phyloP scores from a whole-genome alignment of 208 protist genomes.

The Leishmania mexicana region DNA sequence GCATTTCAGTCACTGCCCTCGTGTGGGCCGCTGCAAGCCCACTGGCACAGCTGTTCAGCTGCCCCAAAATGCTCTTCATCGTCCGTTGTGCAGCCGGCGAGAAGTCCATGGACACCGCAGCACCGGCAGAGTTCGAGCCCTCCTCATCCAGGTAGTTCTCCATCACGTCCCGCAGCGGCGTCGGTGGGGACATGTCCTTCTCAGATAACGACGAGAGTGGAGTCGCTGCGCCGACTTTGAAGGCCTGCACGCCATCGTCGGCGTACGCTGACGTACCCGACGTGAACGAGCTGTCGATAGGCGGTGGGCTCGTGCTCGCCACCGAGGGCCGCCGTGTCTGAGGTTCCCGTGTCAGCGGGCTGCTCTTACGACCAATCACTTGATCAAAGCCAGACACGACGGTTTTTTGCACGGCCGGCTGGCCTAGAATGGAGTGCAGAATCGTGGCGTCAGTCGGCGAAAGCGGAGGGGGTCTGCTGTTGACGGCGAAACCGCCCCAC shows the following conservation, averaged over 20 bases:
- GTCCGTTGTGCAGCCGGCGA: slow-evolving; percentile 19
- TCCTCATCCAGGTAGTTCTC: not conserved
- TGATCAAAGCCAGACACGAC: not conserved
- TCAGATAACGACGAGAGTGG: not conserved
- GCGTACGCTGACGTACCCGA: not conserved
- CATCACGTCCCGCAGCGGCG: not conserved
- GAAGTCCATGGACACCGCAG: not conserved
- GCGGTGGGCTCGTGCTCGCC: not conserved
- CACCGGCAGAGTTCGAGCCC: not conserved
- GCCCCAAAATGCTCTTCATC: slow-evolving; percentile 12
- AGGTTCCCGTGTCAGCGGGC: not conserved
- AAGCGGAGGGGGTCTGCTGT: slow-evolving; percentile 33
- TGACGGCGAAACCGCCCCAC: not conserved
- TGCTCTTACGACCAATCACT: no score
- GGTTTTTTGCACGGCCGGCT: slow-evolving; percentile 15
- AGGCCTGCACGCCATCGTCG: not conserved
- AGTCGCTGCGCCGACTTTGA: not conserved
- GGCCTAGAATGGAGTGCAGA: slow-evolving; percentile 34
- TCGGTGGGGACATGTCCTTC: not conserved
- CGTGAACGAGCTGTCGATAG: not conserved
- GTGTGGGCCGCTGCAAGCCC: not conserved
- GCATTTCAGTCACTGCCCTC: no score
- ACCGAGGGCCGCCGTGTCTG: not conserved
- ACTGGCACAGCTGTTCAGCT: not conserved
- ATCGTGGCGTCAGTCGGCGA: slow-evolving; percentile 42